Conservation (phyloP, 208 protist genomes). For the Trypanosoma scelopori region DNA sequence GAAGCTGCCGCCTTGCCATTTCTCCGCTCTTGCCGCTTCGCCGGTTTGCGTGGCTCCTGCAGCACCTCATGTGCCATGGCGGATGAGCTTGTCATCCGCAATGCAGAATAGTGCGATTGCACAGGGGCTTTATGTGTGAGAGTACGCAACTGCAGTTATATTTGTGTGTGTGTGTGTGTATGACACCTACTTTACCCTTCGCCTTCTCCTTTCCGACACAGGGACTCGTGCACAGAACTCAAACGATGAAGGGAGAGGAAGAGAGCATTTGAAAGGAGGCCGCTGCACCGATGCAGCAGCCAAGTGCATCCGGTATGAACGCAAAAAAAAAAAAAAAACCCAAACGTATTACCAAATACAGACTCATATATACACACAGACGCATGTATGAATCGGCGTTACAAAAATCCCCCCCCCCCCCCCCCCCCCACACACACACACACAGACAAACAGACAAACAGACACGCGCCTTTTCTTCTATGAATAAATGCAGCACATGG, state of each 20-base stretch:
- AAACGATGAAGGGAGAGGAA: no score
- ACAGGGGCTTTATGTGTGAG: no score
- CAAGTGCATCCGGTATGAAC: no score
- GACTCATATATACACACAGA: slow-evolving; percentile 7
- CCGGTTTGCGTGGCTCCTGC: background rate
- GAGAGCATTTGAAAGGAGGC: no score
- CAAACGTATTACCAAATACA: background rate
- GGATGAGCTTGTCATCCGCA: background rate
- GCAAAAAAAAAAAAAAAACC: background rate
- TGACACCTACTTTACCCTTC: background rate
- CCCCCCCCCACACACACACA: background rate
- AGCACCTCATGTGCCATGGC: background rate
- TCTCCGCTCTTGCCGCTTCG: background rate
- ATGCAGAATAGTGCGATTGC: no score
- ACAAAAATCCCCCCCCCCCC: no score
- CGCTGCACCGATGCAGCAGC: no score
- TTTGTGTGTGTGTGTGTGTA: background rate
- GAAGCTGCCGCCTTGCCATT: background rate
- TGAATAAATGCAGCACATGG: no score
- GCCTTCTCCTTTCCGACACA: background rate
- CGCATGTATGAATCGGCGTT: no score
- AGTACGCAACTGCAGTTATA: no score
- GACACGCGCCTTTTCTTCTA: background rate
- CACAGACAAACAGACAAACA: slow-evolving; percentile 13
- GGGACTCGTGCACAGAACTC: background rate